phyloP scores from a whole-genome alignment of 1,284 basidiomycete genomes.

The Phlebopus sp. region DNA sequence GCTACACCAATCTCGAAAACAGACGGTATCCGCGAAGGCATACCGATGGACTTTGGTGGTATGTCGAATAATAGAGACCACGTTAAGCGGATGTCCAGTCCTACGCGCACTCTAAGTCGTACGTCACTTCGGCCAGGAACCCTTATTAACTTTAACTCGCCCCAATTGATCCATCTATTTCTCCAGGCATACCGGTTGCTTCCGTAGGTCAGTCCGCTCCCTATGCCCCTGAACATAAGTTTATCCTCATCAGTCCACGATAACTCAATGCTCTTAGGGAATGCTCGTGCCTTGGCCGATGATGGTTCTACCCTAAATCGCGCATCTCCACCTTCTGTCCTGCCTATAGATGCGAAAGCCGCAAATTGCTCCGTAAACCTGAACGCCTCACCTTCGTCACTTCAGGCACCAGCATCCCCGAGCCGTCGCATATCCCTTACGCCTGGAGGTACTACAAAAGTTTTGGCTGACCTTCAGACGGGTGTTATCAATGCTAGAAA shows the following conservation, averaged over 20 bases:
- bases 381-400: constrained; percentile 27
- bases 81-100: constrained; percentile 60
- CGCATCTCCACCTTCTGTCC: constrained; percentile 25
- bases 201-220: constrained; percentile 61
- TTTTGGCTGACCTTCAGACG: constrained; percentile 77
- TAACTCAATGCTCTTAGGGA: constrained; percentile 48
- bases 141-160: constrained; percentile 28
- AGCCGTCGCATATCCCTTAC: constrained; percentile 59
- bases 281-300: constrained; percentile 76
- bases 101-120: constrained; percentile 77
- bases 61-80: constrained; percentile 37
- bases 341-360: constrained; percentile 31
- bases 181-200: constrained; percentile 74
- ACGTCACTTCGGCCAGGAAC: constrained; percentile 40
- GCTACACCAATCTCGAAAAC: constrained; percentile 37
- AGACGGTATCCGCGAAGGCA: constrained; percentile 65
- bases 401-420: constrained; percentile 42
- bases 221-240: constrained; percentile 11
- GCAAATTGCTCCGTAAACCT: constrained; percentile 16
- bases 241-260: constrained; percentile 15
- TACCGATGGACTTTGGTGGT: constrained; percentile 55
- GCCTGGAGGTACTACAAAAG: constrained; percentile 78
- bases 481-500: constrained; percentile 77
- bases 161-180: constrained; percentile 19
- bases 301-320: constrained; percentile 48